Base-by-base conservation (phyloP, 2,329 filamentous ascomycete species). In the Aspergillus neoniger region DNA sequence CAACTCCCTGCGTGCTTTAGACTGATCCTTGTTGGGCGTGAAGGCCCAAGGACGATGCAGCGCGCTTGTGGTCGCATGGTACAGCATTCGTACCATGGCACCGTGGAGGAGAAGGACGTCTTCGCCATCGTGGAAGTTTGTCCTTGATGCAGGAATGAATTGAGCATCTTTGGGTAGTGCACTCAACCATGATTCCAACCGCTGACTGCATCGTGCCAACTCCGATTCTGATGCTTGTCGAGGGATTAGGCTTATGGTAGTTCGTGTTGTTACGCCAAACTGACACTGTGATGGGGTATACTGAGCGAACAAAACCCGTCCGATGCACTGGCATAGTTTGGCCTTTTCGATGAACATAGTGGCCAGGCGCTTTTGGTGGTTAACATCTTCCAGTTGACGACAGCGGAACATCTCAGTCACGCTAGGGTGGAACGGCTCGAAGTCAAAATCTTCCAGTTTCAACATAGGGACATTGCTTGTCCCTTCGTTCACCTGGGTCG, bases 381-480 rank as follows among this genome's bases (percentile, higher is more conserved):
- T 83, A 5, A 85, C 74, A 68, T 94, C 88, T 61, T 89, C 85
- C 38, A 91, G 80, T 15, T 84, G 83, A 72, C 90, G 93, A 61
- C 89, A 87, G 30, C 81, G 71, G 0, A 89, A 84, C 32, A 92
- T 82, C 58, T 88, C 82, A 5, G 83, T 82, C 60, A 90, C 86
- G 28, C 84, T 83, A n/a, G 88, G 86, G 4, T 88, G 80, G 12
- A 92, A 83, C 0, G 83, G 74, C 54, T 84, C 82, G 64, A 90
- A 86, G 68, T 96, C 91, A 69, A 96, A 96, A 70, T 96, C 92
- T 57, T 85, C 82, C 67, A 92, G 80, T 32, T 83, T 86, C 44
- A 96, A 81, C 89, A 96, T 92, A 1, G 92, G 91, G n/a, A 96
- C 91, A 70, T 96, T 91, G 72, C 91, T 95, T 70, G 96, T 91